Evolutionary conservation across 345 rosid genomes (phyloP).

Genomic region (Alliaria petiolata): DNA sequence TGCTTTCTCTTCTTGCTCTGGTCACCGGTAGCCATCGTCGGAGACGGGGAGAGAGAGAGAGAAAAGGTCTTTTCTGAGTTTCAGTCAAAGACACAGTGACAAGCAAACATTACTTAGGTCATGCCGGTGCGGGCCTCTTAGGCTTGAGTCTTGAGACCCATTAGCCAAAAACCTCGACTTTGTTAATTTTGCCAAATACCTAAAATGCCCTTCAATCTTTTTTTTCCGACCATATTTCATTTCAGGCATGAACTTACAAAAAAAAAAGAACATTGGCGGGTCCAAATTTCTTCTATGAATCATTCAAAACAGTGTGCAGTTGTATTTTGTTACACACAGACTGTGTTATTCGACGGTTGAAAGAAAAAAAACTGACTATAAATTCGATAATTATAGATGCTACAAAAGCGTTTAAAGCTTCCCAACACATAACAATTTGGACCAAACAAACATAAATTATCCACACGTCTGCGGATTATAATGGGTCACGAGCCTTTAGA

Average conservation of each 20-base stretch:
- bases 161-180: background rate
- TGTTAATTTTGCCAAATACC: background rate
- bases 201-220: background rate
- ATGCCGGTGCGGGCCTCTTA: background rate
- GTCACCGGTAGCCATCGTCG: conserved; percentile 45
- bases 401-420: background rate
- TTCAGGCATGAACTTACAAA: too few species aligned
- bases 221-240: too few species aligned
- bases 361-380: background rate
- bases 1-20: conserved; percentile 77
- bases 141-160: conserved; percentile 7
- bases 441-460: background rate
- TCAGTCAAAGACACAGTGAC: background rate
- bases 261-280: too few species aligned
- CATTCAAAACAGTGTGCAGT: too few species aligned
- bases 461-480: background rate
- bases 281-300: too few species aligned
- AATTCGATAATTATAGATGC: too few species aligned
- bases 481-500: background rate
- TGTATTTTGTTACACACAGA: too few species aligned
- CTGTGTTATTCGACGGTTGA: too few species aligned
- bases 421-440: background rate
- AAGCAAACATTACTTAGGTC: conserved; percentile 10
- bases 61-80: background rate
- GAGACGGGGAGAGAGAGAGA: background rate